phyloP scores from a whole-genome alignment of 2,329 filamentous ascomycete genomes.

The Aspergillus aculeatinus region DNA sequence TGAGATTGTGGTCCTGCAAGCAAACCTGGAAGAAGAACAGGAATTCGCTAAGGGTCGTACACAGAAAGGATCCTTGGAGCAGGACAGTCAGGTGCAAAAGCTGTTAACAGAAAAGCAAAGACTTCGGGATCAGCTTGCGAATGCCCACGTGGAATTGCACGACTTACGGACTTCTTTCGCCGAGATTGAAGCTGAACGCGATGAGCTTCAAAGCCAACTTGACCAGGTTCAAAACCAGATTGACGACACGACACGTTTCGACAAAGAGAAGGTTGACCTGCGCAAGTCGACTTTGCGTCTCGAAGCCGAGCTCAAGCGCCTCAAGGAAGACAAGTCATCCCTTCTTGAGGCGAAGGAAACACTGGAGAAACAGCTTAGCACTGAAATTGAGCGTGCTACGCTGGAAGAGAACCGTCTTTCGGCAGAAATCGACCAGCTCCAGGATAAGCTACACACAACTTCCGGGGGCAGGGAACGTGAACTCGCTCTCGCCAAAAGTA shows the following conservation, averaged over 20 bases:
- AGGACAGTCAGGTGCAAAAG: conserved; percentile 58
- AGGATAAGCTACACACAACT: conserved; percentile 50
- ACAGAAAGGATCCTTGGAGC: conserved; percentile 58
- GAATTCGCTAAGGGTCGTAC: conserved; percentile 60
- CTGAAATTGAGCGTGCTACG: conserved; percentile 65
- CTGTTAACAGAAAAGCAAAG: conserved; percentile 61
- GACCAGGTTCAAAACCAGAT: conserved; percentile 56
- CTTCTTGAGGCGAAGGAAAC: conserved; percentile 58
- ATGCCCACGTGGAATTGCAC: conserved; percentile 60
- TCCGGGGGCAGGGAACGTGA: conserved; percentile 50
- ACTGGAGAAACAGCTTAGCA: conserved; percentile 63
- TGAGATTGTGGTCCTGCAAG: conserved; percentile 72
- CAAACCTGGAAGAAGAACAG: conserved; percentile 63
- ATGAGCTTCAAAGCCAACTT: conserved; percentile 64
- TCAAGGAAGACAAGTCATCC: conserved; percentile 63
- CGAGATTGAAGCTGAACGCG: conserved; percentile 63
- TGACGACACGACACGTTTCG: conserved; percentile 59
- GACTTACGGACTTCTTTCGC: conserved; percentile 57
- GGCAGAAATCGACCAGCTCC: conserved; percentile 50
- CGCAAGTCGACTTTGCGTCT: conserved; percentile 66
- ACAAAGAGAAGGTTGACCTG: conserved; percentile 68
- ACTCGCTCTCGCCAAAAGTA: conserved; percentile 56
- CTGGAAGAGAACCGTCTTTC: conserved; percentile 63
- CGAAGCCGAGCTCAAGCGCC: conserved; percentile 64
- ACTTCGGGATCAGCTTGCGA: conserved; percentile 63